phyloP scores from a whole-genome alignment of 2,329 filamentous ascomycete genomes.

The Zymoseptoria pseudotritici region DNA sequence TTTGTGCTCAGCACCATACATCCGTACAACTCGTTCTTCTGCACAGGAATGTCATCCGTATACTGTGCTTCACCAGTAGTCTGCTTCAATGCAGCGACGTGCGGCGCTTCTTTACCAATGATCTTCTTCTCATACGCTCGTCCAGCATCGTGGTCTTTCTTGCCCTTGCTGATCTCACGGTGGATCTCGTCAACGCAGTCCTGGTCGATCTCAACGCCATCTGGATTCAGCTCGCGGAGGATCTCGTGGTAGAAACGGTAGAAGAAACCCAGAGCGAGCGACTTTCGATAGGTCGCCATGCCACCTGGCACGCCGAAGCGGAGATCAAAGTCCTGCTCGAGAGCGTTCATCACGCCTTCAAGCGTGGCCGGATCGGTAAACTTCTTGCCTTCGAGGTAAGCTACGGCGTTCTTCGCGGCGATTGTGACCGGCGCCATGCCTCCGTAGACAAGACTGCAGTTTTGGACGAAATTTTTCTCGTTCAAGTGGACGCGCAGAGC shows the following conservation, averaged over 20 bases:
- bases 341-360: constrained; percentile 79
- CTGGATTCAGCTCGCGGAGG: constrained; percentile 50
- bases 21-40: constrained; percentile 83
- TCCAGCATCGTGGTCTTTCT: constrained; percentile 68
- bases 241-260: constrained; percentile 95
- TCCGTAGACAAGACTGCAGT: constrained; percentile 78
- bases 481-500: constrained; percentile 69
- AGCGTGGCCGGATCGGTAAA: constrained; percentile 76
- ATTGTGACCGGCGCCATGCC: constrained; percentile 92
- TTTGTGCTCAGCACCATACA: constrained; percentile 83
- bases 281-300: constrained; percentile 94
- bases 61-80: constrained; percentile 92
- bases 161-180: constrained; percentile 69
- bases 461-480: constrained; percentile 61
- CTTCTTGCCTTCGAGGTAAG: constrained; percentile 67
- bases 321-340: constrained; percentile 86
- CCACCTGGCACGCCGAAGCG: constrained; percentile 87
- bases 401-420: constrained; percentile 70
- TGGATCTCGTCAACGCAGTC: constrained; percentile 81
- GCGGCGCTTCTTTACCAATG: constrained; percentile 76
- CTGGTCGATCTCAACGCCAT: constrained; percentile 53
- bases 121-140: constrained; percentile 73
- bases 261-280: constrained; percentile 86
- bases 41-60: constrained; percentile 83
- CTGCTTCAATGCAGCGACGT: constrained; percentile 89